Percentiles rank a stretch among this genome's conserved stretches.
Evolutionary conservation across 2,329 filamentous ascomycete species (phyloP).

Genomic region (Ilyonectria destructans): DNA sequence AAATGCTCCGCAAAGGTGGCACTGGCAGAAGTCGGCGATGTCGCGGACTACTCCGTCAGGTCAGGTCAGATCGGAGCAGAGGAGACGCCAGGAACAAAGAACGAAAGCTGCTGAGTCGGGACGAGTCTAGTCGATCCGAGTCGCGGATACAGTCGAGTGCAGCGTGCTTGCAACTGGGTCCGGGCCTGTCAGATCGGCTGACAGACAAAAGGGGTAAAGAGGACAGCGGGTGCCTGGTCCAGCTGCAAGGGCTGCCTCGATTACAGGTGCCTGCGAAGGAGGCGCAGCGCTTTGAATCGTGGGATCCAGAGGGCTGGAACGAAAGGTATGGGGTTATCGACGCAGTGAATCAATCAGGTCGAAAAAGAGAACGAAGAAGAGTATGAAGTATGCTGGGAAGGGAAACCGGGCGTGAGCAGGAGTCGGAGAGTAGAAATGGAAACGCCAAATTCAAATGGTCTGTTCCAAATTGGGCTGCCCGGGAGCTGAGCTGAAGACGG

Average conservation of each 20-base stretch:
- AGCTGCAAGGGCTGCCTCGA: slow-evolving; percentile 43
- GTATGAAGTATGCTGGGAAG: slow-evolving; percentile 10
- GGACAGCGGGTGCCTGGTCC: slow-evolving; percentile 44
- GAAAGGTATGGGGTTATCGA: slow-evolving; percentile 10
- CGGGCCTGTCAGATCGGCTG: slow-evolving; percentile 30
- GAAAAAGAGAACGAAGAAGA: slow-evolving; percentile 13
- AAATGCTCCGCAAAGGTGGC: not conserved
- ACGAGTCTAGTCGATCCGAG: slow-evolving; percentile 19
- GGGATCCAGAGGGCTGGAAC: slow-evolving; percentile 33
- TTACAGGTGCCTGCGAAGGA: slow-evolving; percentile 20
- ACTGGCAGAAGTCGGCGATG: slow-evolving; percentile 27
- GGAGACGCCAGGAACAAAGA: slow-evolving; percentile 11
- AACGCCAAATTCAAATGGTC: slow-evolving; percentile 25
- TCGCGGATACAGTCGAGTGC: slow-evolving; percentile 6
- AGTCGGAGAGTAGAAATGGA: slow-evolving; percentile 23
- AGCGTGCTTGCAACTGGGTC: slow-evolving; percentile 14
- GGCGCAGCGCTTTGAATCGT: slow-evolving; percentile 11
- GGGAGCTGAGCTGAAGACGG: slow-evolving; percentile 27
- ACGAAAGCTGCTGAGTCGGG: not conserved
- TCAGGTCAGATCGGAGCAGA: not conserved
- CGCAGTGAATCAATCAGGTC: slow-evolving; percentile 9
- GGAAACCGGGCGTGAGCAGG: slow-evolving; percentile 9
- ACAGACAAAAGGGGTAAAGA: slow-evolving; percentile 40
- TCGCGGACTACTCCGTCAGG: slow-evolving; percentile 41
- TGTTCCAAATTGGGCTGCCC: slow-evolving; percentile 32